Base-by-base conservation (phyloP, 495 filamentous ascomycete genomes). In the Tuber calosporum region DNA sequence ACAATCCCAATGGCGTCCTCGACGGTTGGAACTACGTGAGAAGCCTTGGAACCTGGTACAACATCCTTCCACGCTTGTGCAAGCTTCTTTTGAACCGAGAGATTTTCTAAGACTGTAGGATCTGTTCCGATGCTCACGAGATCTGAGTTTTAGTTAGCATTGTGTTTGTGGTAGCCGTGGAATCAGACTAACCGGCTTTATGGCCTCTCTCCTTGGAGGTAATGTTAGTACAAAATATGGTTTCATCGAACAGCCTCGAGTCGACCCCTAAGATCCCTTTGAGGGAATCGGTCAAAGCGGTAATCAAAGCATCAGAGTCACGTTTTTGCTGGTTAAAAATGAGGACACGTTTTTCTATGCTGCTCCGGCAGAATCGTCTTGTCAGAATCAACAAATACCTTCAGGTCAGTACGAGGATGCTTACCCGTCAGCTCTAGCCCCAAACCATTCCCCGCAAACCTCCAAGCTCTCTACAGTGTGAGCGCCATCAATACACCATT, bases 271-370 rank as follows among this genome's bases (percentile, higher is more conserved):
- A 81, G 2, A 20, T 20, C n/a, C 67, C n/a, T 20, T 73, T 38
- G 30, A 80, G 68, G n/a, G 78, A 75, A 38, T 20, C 17, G 30
- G 68, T 69, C 1, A 91, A 83, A 0, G 88, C 85, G 5, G 84
- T 82, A 43, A 87, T 81, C 42, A 98, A 86, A 1, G 88, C 89
- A 30, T 37, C 86, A 83, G 75, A 74, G 48, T 78, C 76, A 26
- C 94, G 90, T 17, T 90, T 93, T 80, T 97, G 94, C 79, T 99
- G 95, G 83, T 99, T 99, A 87, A 98, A 99, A 69, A 99, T 89
- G 71, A 99, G 84, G 69, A 93, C 88, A n/a, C 89, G 86, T 15
- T 82, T 82, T 0, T 83, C 83, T 7, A 45, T 48, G 45, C 48
- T 66, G 39, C 7, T 37, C 13, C 66, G 53, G 11, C n/a, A 30